phyloP scores from a whole-genome alignment of 1,284 basidiomycete species.

The Trametes polyzona region DNA sequence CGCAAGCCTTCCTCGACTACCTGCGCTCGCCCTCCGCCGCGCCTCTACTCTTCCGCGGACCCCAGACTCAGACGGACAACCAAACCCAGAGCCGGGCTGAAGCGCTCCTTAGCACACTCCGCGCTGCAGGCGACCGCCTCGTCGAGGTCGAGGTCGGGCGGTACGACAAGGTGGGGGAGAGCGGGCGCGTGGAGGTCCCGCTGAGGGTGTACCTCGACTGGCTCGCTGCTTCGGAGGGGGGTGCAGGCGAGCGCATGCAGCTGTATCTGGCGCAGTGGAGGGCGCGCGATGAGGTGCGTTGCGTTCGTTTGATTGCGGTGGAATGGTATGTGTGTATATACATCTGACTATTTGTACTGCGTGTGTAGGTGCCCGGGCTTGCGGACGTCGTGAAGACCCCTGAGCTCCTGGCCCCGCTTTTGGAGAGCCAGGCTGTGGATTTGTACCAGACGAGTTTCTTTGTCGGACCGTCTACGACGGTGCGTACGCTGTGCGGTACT shows the following conservation, averaged over 20 bases:
- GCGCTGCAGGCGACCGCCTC: constrained; percentile 19
- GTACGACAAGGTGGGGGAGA: constrained; percentile 19
- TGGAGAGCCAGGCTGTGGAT: constrained; percentile 22
- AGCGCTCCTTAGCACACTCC: constrained; percentile 19
- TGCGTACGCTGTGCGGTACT: constrained; percentile 10
- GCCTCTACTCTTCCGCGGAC: constrained; percentile 7
- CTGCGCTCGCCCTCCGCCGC: constrained; percentile 9
- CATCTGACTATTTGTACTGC: background rate
- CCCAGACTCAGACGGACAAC: background rate
- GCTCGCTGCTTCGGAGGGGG: constrained; percentile 11
- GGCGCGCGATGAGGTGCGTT: constrained; percentile 28
- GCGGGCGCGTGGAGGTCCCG: constrained; percentile 24
- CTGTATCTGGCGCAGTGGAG: constrained; percentile 35
- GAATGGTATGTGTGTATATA: background rate
- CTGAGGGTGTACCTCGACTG: constrained; percentile 30
- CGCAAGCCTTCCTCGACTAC: constrained; percentile 10
- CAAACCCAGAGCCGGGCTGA: background rate
- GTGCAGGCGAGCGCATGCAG: constrained; percentile 14
- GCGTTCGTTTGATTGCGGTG: background rate
- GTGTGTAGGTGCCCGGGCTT: constrained; percentile 25
- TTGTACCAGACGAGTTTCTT: constrained; percentile 33
- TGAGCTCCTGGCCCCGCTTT: constrained; percentile 16
- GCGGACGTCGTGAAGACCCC: constrained; percentile 17
- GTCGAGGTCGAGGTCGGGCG: constrained; percentile 33
- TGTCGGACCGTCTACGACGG: constrained; percentile 29